Evolutionary conservation across 441 rosid genomes (phyloP).

Genomic region (Flueggea neowawraea): DNA sequence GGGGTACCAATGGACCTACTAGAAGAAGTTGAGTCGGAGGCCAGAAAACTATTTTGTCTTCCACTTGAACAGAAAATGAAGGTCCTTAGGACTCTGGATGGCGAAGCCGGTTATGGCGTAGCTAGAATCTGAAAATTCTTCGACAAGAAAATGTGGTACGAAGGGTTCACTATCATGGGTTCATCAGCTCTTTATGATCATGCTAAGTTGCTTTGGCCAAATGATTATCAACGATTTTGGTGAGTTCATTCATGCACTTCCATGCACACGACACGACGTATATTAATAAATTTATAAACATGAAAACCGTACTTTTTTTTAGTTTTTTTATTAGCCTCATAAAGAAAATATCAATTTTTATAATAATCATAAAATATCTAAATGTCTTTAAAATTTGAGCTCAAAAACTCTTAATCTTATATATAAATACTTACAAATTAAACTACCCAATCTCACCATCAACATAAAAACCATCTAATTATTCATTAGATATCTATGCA

Average conservation of each 20-base stretch:
- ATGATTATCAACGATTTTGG: conserved; percentile 13
- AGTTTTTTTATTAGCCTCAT: no score
- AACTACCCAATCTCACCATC: no score
- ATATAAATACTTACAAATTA: no score
- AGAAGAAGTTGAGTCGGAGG: neutral
- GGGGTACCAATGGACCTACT: neutral
- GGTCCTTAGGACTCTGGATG: neutral
- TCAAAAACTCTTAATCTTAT: no score
- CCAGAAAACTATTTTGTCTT: neutral
- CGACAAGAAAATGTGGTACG: conserved; percentile 13
- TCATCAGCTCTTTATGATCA: conserved; percentile 12
- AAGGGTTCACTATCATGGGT: conserved; percentile 13
- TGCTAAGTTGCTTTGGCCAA: conserved; percentile 19
- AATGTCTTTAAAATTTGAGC: no score
- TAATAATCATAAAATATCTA: no score
- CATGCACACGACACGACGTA: no score
- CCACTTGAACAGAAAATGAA: conserved; percentile 1
- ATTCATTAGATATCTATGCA: no score
- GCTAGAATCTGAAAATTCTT: conserved; percentile 4
- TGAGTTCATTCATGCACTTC: neutral
- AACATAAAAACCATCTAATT: no score
- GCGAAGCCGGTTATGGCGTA: neutral
- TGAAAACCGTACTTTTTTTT: no score
- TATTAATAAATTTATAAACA: no score
- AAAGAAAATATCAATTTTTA: no score